Conservation (phyloP, 1,284 basidiomycete species). For the Apiotrichum porosum region DNA sequence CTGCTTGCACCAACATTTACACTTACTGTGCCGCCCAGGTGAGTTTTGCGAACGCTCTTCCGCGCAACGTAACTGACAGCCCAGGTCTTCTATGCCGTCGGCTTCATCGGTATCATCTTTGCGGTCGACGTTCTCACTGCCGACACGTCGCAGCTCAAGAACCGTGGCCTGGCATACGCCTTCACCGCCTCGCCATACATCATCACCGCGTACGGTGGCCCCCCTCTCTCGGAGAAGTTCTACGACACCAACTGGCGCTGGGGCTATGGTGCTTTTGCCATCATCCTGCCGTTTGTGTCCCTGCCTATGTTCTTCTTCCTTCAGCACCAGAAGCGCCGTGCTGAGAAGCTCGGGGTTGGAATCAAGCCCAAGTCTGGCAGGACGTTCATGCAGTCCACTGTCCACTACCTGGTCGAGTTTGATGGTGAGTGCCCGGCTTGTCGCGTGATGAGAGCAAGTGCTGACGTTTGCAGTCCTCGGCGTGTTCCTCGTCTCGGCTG, state of each 20-base stretch:
- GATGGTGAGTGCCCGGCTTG: constrained; percentile 25
- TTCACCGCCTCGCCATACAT: constrained; percentile 48
- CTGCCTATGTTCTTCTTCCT: constrained; percentile 27
- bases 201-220: constrained; percentile 46
- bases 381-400: constrained; percentile 26
- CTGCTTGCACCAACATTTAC: constrained; percentile 30
- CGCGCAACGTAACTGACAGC: neutral
- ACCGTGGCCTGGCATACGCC: constrained; percentile 48
- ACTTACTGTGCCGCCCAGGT: constrained; percentile 40
- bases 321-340: constrained; percentile 34
- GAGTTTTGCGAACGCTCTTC: neutral
- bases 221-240: constrained; percentile 37
- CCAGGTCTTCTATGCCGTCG: constrained; percentile 40
- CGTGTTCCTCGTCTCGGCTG: constrained; percentile 43
- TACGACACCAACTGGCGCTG: constrained; percentile 45
- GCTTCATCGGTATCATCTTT: constrained; percentile 45
- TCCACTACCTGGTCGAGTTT: constrained; percentile 40
- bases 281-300: constrained; percentile 44
- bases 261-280: constrained; percentile 48
- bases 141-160: constrained; percentile 45
- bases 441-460: neutral
- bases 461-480: constrained; percentile 38
- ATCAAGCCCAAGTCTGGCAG: constrained; percentile 13
- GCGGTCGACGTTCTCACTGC: constrained; percentile 48
- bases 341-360: constrained; percentile 18